Evolutionary conservation across 75 land plant species (phyloP), one percentile per base, ranked within the genome.

Genomic region (Pinus tabuliformis): DNA sequence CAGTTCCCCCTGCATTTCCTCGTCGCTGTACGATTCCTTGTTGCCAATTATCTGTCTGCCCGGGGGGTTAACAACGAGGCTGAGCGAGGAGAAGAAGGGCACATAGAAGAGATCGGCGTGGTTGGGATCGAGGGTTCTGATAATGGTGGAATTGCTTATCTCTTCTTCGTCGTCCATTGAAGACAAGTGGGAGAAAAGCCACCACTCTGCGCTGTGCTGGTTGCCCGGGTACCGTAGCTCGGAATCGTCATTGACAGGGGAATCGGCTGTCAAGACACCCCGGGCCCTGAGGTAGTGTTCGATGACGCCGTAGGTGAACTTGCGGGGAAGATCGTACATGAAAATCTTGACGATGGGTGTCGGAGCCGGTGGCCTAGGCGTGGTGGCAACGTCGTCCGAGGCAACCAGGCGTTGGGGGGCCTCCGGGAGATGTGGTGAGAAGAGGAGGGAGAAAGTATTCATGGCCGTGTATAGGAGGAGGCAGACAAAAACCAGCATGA

Each of bases 181-280:
- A 58, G 17, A 49, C 39, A 93, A 79, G 74, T 93, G 91, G 33
- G 87, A 21, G 85, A 91, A 91, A 45, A 93, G 82, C 56, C 49
- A 83, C 96, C 96, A 93, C 81, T 93, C 96, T 42, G 88, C 93
- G 77, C 89, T 80, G 86, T 93, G 96, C 82, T 93, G 96, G 70
- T 91, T 82, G n/a, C 96, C 96, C 12, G 96, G 94, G 76, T 93
- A 91, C 37, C 75, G 63, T 39, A 81, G 61, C 56, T 49, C 57
- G 2, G 78, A 36, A 12, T 77, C 21, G 22, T 78, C 68, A 64
- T 59, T 21, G 33, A 13, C n/a, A 58, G 70, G 62, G 17, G 57
- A 15, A 26, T 56, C n/a, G 76, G 33, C 73, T 17, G 22, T 17
- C 74, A 58, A 17, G 18, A 37, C 74, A 14, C 75, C 77, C 7